These are phyloP conservation scores for Neobulgaria alba DNA, from an alignment of 2,329 filamentous ascomycete species.

Conservation along the genomic window DNA sequence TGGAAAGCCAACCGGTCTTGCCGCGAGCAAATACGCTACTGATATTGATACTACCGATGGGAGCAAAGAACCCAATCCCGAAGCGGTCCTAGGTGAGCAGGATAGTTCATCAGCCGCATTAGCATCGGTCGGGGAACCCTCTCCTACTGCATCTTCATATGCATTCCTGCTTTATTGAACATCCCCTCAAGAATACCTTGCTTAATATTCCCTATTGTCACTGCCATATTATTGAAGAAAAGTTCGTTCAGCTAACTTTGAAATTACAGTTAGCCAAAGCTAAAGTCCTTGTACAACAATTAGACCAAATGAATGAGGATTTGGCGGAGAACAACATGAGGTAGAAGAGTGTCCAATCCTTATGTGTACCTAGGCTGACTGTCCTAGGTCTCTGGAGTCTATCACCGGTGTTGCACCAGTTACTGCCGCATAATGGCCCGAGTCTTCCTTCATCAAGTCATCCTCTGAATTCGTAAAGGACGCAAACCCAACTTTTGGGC, in stretches of 20 bases:
- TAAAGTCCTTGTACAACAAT: conserved; percentile 24
- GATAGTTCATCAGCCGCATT: conserved; percentile 57
- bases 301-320: conserved; percentile 46
- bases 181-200: not conserved
- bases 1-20: conserved; percentile 35
- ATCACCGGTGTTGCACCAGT: no score
- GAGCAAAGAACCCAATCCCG: conserved; percentile 25
- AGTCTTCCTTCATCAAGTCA: not conserved
- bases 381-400: not conserved
- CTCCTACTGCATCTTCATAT: conserved; percentile 18
- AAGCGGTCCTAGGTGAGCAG: conserved; percentile 48
- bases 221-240: no score
- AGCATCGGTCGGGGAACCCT: conserved; percentile 50
- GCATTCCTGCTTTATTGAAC: not conserved
- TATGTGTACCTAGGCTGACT: not conserved
- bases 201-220: no score
- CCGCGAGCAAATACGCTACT: conserved; percentile 45
- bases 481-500: not conserved
- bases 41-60: conserved; percentile 1
- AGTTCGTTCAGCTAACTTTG: conserved; percentile 4
- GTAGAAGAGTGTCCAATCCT: conserved; percentile 18
- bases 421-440: no score
- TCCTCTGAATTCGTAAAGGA: not conserved
- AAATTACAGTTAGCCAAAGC: conserved; percentile 27
- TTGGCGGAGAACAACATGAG: conserved; percentile 46